These are phyloP conservation scores for Lecanicillium sp. DNA, from an alignment of 2,329 filamentous ascomycete genomes.

Conservation along the genomic window DNA sequence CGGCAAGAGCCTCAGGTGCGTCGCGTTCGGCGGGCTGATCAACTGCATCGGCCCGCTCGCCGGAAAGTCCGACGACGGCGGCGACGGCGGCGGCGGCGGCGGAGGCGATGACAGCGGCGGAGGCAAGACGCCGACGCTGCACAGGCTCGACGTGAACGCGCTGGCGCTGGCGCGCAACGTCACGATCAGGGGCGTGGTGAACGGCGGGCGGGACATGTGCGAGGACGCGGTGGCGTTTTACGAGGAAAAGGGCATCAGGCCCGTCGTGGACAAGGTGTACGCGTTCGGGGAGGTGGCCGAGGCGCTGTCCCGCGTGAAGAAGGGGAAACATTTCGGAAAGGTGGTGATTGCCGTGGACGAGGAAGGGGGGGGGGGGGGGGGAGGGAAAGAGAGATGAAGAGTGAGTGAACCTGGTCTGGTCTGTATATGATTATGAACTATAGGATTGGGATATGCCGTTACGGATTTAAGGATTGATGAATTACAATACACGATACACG, in stretches of 20 bases:
- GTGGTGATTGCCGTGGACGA: constrained; percentile 40
- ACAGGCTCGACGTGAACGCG: constrained; percentile 31
- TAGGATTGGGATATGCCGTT: neutral
- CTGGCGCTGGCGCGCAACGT: constrained; percentile 8
- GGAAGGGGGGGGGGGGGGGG: constrained; percentile 13
- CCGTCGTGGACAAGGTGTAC: constrained; percentile 44
- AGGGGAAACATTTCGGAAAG: constrained; percentile 53
- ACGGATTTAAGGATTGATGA: no score
- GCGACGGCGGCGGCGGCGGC: constrained; percentile 17
- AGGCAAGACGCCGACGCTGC: constrained; percentile 21
- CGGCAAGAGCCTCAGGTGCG: constrained; percentile 44
- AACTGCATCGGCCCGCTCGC: constrained; percentile 44
- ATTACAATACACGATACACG: neutral
- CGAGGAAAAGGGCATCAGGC: constrained; percentile 36
- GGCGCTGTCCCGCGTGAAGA: constrained; percentile 47
- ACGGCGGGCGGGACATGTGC: constrained; percentile 50
- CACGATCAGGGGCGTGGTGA: constrained; percentile 47
- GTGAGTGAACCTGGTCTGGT: neutral
- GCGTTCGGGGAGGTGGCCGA: constrained; percentile 39
- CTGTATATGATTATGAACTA: neutral
- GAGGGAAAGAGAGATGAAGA: neutral
- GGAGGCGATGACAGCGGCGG: constrained; percentile 13
- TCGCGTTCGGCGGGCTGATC: constrained; percentile 50
- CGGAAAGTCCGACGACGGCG: constrained; percentile 48
- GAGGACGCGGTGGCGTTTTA: constrained; percentile 49